phyloP scores from a whole-genome alignment of 306 rosid genomes.

The Castanea mollissima region DNA sequence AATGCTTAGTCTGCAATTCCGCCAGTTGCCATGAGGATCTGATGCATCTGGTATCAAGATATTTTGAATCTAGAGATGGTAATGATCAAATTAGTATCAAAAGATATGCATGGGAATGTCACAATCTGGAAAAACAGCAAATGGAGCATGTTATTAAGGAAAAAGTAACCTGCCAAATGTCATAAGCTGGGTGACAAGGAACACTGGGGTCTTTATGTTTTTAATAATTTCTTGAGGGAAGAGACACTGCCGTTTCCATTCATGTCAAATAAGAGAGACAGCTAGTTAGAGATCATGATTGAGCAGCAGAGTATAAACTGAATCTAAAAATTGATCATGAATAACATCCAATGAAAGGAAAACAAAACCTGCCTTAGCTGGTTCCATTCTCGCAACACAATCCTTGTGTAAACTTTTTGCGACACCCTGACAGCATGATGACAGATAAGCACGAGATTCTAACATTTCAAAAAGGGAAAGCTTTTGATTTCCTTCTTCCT shows the following conservation, averaged over 20 bases:
- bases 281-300: neutral
- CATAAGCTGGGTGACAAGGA: constrained; percentile 91
- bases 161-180: constrained; percentile 84
- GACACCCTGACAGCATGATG: constrained; percentile 53
- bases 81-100: constrained; percentile 12
- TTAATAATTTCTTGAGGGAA: constrained; percentile 75
- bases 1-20: constrained; percentile 66
- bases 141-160: constrained; percentile 25
- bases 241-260: constrained; percentile 62
- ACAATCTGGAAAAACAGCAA: constrained; percentile 1
- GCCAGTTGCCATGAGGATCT: constrained; percentile 67
- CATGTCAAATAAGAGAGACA: constrained; percentile 12
- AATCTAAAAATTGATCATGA: constrained; percentile 7
- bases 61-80: constrained; percentile 67
- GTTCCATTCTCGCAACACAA: constrained; percentile 62
- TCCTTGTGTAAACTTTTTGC: constrained; percentile 69
- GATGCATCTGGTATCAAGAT: constrained; percentile 73
- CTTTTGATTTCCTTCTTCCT: neutral
- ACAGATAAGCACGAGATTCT: constrained; percentile 7
- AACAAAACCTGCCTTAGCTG: constrained; percentile 57
- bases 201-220: constrained; percentile 60
- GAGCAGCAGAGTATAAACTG: constrained; percentile 17
- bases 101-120: constrained; percentile 10
- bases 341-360: constrained; percentile 10
- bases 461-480: neutral